Evolutionary conservation across 2,329 filamentous ascomycete species (phyloP).

Genomic region (Cercospora citrullina): DNA sequence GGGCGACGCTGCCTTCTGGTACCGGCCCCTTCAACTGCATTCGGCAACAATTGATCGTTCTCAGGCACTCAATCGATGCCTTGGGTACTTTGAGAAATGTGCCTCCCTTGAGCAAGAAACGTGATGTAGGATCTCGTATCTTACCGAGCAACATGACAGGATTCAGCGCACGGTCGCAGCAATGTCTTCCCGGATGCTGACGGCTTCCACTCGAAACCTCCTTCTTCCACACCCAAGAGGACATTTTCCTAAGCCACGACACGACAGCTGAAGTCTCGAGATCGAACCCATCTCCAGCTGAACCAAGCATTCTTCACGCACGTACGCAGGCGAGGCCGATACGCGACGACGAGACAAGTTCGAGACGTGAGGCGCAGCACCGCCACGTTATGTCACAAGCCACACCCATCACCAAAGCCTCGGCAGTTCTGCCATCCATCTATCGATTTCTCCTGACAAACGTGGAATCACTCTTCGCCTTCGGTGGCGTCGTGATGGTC

Average conservation of each 20-base stretch:
- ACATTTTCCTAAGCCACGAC: not conserved
- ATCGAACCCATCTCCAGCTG: not conserved
- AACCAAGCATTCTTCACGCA: not conserved
- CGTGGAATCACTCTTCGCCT: slow-evolving; percentile 33
- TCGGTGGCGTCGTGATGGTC: slow-evolving; percentile 31
- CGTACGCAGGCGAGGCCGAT: not conserved
- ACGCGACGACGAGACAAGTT: not conserved
- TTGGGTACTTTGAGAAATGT: not conserved
- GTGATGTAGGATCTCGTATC: not conserved
- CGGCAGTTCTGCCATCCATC: slow-evolving; percentile 28
- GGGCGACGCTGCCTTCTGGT: not conserved
- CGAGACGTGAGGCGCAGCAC: not conserved
- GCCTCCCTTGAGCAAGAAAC: not conserved
- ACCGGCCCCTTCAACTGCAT: not conserved
- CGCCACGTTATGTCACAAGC: slow-evolving; percentile 1
- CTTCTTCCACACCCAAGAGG: not conserved
- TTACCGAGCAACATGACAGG: not conserved
- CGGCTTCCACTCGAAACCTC: not conserved
- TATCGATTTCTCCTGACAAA: slow-evolving; percentile 34
- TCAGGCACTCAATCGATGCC: not conserved
- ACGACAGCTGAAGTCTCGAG: not conserved
- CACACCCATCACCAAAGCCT: slow-evolving; percentile 25
- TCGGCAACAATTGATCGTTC: not conserved
- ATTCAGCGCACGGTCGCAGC: not conserved
- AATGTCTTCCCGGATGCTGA: slow-evolving; percentile 6